Evolutionary conservation across 371 early-diverging fungal species (phyloP).

Genomic region (Syncephalis fuscata): DNA sequence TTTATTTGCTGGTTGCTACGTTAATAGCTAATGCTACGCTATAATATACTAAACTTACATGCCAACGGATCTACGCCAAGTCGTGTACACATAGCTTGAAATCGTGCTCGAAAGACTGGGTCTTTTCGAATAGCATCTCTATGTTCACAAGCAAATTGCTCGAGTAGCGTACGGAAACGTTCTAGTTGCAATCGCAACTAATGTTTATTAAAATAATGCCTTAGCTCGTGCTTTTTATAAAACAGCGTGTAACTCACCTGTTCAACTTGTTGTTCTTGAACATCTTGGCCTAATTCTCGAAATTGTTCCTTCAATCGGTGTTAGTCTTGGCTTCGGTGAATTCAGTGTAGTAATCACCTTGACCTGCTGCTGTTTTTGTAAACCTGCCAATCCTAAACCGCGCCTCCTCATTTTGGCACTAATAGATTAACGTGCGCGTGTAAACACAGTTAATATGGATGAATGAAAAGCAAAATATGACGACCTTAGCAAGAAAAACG

Average conservation of each 20-base stretch:
- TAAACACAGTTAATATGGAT: no score
- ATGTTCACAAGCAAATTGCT: constrained; percentile 73
- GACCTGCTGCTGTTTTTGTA: neutral
- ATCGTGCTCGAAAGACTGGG: constrained; percentile 74
- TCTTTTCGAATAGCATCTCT: constrained; percentile 76
- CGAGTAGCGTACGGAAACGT: constrained; percentile 60
- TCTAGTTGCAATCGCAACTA: constrained; percentile 60
- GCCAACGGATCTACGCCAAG: constrained; percentile 93
- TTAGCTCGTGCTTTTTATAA: neutral
- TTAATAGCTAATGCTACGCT: neutral
- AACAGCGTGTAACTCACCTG: constrained; percentile 14
- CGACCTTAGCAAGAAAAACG: no score
- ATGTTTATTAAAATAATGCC: no score
- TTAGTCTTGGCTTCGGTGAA: no score
- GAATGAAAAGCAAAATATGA: no score
- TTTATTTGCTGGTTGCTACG: constrained; percentile 52
- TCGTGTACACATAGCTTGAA: constrained; percentile 83
- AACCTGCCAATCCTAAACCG: neutral
- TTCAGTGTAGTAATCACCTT: neutral
- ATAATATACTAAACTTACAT: constrained; percentile 28
- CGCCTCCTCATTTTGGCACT: neutral
- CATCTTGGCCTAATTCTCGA: constrained; percentile 28
- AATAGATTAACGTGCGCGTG: no score
- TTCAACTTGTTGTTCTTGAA: constrained; percentile 32
- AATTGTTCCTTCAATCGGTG: constrained; percentile 21